Percentiles rank a stretch among this genome's conserved stretches.
These are phyloP conservation scores for Penicillium sp. DNA, from an alignment of 2,329 filamentous ascomycete genomes.

Conservation along the genomic window DNA sequence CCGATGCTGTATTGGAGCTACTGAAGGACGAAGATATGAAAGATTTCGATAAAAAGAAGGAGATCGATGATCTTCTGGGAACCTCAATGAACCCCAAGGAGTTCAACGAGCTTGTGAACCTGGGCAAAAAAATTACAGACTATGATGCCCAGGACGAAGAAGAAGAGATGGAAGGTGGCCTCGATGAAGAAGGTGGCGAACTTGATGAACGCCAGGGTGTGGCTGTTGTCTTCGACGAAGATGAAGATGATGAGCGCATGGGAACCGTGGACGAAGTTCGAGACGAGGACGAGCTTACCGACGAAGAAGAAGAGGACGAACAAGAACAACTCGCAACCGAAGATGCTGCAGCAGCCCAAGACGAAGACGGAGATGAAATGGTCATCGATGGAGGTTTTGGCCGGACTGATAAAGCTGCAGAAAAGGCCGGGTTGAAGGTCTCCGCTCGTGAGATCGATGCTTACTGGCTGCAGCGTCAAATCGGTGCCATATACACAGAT, in stretches of 20 bases:
- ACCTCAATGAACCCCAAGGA: constrained; percentile 77
- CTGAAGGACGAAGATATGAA: constrained; percentile 95
- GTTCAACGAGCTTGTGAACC: constrained; percentile 93
- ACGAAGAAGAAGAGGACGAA: constrained; percentile 69
- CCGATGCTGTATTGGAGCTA: constrained; percentile 85
- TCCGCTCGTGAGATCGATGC: constrained; percentile 90
- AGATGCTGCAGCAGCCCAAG: constrained; percentile 39
- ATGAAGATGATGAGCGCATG: constrained; percentile 77
- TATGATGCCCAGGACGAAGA: constrained; percentile 97
- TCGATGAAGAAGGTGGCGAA: constrained; percentile 66
- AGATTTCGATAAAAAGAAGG: constrained; percentile 97
- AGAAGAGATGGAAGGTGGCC: constrained; percentile 74
- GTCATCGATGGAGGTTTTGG: constrained; percentile 68
- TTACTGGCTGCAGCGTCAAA: constrained; percentile 93
- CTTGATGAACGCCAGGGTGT: constrained; percentile 95
- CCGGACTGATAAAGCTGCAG: constrained; percentile 42
- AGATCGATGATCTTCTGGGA: constrained; percentile 92
- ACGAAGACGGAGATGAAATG: constrained; percentile 65
- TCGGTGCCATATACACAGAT: constrained; percentile 83
- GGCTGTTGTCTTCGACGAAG: constrained; percentile 93
- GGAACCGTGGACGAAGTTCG: constrained; percentile 79
- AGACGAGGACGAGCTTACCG: constrained; percentile 67
- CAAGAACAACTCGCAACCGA: constrained; percentile 57
- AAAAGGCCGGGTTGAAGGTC: constrained; percentile 56
- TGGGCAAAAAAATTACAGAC: constrained; percentile 98